A percentile compares a stretch with the other conserved stretches of the same genome.
phyloP scores from a whole-genome alignment of 2,329 filamentous ascomycete genomes.

The Orbilia oligospora region DNA sequence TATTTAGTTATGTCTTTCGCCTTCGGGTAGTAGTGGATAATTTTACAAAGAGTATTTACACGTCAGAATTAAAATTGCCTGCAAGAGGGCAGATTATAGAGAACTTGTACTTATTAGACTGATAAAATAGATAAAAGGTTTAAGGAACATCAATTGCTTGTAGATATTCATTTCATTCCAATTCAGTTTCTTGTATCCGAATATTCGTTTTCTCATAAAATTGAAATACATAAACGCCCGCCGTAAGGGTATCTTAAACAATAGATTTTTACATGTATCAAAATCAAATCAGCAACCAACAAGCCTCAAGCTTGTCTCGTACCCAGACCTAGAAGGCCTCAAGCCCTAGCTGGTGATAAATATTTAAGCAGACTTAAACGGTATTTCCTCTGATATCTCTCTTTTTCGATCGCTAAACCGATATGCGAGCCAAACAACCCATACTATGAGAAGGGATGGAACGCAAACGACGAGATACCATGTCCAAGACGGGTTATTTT shows the following conservation, averaged over 20 bases:
- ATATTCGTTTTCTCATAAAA: not conserved
- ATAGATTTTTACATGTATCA: constrained; percentile 11
- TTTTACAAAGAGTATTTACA: no score
- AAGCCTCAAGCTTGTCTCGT: no score
- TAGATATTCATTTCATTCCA: constrained; percentile 16
- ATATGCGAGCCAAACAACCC: constrained; percentile 57
- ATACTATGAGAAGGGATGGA: constrained; percentile 47
- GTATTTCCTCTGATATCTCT: constrained; percentile 49
- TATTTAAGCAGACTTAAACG: constrained; percentile 47
- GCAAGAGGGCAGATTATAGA: no score
- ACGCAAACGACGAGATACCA: constrained; percentile 60
- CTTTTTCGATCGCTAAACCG: constrained; percentile 41
- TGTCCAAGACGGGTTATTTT: constrained; percentile 57
- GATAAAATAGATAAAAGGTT: not conserved
- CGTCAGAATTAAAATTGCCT: no score
- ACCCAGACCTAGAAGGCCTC: no score
- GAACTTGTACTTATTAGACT: no score
- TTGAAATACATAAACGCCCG: constrained; percentile 1
- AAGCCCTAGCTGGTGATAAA: no score
- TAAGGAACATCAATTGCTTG: not conserved
- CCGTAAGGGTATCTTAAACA: constrained; percentile 36
- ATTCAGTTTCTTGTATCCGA: not conserved
- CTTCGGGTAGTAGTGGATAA: no score
- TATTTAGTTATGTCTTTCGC: not conserved
- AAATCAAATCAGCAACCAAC: constrained; percentile 7